Base-by-base conservation (phyloP, 176 grass and related monocot species). In the Oryza rufipogon region DNA sequence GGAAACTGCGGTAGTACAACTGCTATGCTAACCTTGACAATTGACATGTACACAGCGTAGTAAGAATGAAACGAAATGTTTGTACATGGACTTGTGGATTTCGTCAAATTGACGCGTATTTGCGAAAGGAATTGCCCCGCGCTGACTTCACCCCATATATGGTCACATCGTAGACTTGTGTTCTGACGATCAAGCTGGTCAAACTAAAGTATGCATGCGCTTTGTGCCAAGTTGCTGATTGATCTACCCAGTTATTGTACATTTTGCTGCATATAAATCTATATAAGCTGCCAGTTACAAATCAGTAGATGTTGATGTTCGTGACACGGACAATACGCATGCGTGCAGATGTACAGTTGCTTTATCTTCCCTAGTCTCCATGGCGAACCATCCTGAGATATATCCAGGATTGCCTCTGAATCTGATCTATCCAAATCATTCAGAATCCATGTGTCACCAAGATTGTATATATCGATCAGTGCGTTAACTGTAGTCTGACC, bases 381-480 rank as follows among this genome's bases (percentile, higher is more conserved):
- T 89, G 88, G 78, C 60, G 66, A 81, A 71, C 22, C 7, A 46
- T 22, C 36, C 12, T 47, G 41, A 83, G 33, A 33, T 22, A 42
- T 66, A 7, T 45, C 28, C 39, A 22, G 25, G 10, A 83, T 83
- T 17, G 13, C 26, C 3, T 69, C 28, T 36, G 60, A 47, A 38
- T 63, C 22, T 5, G 61, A 15, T 39, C 2, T 7, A 72, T 64
- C 14, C 34, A 74, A 60, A n/a, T 20, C 42, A 54, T 56, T 58
- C 52, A 34, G 30, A 79, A 74, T 47, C 65, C 46, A 52, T 0
- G 36, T 22, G 20, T 61, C 56, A 61, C 19, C 7, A 20, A 61
- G 56, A 61, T 61, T 22, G 20, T 23, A 23, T 63, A 58, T 32
- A 20, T 58, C 80, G 41, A 54, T 70, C 7, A 7, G 9, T 30